Conservation (phyloP, 495 filamentous ascomycete species). For the Hyaloscypha bicolor region DNA sequence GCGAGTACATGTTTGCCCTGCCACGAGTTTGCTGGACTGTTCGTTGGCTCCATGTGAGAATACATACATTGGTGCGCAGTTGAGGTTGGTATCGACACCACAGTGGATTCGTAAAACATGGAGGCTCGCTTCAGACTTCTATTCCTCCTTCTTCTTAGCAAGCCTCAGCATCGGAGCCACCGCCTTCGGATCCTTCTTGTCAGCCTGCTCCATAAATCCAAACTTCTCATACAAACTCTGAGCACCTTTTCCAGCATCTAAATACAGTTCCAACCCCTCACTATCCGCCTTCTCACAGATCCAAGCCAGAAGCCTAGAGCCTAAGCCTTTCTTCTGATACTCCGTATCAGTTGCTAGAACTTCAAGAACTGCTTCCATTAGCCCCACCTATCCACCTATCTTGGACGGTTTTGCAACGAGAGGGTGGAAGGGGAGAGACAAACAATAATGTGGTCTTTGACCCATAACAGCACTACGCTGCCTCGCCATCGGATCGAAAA, state of each 20-base stretch:
- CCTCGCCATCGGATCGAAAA: slow-evolving; percentile 17
- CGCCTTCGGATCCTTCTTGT: background rate
- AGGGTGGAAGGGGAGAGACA: background rate
- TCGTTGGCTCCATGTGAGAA: no score
- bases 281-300: slow-evolving; percentile 9
- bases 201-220: slow-evolving; percentile 8
- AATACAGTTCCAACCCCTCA: slow-evolving; percentile 15
- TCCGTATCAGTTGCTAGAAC: slow-evolving; percentile 5
- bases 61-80: no score
- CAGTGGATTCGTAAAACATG: no score
- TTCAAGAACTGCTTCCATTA: slow-evolving; percentile 16
- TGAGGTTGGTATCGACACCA: no score
- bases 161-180: slow-evolving; percentile 13
- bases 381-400: background rate
- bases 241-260: slow-evolving; percentile 4
- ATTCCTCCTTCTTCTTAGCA: background rate
- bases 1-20: no score
- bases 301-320: slow-evolving; percentile 12
- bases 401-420: background rate
- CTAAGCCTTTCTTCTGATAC: slow-evolving; percentile 8
- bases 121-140: background rate
- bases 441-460: slow-evolving; percentile 1
- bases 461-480: slow-evolving; percentile 18
- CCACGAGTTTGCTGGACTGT: no score
- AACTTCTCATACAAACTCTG: slow-evolving; percentile 16